Evolutionary conservation across 176 grass and related monocot species (phyloP).

Genomic region (Aegilops sharonensis): DNA sequence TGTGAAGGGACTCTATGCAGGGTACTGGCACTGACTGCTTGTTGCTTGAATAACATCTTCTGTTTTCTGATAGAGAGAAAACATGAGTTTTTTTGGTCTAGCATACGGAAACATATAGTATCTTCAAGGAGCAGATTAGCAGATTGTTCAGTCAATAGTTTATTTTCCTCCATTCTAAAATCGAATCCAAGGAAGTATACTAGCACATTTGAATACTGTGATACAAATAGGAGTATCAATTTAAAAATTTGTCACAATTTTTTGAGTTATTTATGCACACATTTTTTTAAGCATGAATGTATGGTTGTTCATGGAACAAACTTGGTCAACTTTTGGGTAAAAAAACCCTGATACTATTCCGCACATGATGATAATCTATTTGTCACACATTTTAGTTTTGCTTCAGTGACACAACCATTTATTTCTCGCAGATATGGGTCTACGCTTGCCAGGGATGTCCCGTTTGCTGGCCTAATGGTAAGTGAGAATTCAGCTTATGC

Average conservation of each 20-base stretch:
- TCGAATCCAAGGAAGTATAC: neutral
- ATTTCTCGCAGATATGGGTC: slow-evolving; percentile 76
- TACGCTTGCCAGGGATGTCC: slow-evolving; percentile 96
- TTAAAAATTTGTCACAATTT: neutral
- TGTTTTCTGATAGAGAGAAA: neutral
- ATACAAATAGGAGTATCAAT: neutral
- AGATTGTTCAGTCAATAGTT: neutral
- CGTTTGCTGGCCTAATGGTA: slow-evolving; percentile 98
- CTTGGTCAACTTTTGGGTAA: neutral
- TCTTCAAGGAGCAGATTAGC: neutral
- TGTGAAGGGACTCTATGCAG: slow-evolving; percentile 82
- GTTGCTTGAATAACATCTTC: slow-evolving; percentile 8
- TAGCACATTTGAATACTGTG: neutral
- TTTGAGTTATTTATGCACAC: neutral
- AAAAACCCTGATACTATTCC: slow-evolving; percentile 6
- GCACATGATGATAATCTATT: slow-evolving; percentile 20
- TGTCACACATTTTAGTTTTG: slow-evolving; percentile 1
- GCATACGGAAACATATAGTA: neutral
- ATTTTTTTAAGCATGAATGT: neutral
- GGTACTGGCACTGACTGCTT: slow-evolving; percentile 40
- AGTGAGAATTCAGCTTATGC: slow-evolving; percentile 15
- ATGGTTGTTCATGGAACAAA: neutral
- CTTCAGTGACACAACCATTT: slow-evolving; percentile 21
- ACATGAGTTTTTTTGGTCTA: neutral
- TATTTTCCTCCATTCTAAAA: neutral